Percentiles rank a stretch among this genome's conserved stretches.
These are phyloP conservation scores for Sugiyamaella valdiviana DNA, from an alignment of 805 yeast species.

Conservation along the genomic window DNA sequence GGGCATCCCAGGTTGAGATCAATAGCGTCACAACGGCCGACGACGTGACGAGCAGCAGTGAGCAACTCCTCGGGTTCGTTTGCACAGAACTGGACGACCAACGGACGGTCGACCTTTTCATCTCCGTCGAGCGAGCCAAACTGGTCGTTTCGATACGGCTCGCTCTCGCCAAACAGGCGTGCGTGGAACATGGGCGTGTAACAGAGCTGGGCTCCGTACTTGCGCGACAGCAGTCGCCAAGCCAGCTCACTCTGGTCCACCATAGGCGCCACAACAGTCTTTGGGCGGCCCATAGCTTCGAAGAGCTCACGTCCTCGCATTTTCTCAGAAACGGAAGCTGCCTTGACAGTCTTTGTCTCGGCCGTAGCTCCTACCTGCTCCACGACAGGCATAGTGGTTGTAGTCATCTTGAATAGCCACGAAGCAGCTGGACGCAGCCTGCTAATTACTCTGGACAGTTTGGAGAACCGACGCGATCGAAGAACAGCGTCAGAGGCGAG, in stretches of 20 bases:
- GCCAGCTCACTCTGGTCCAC: slow-evolving; percentile 96
- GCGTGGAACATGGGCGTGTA: slow-evolving; percentile 98
- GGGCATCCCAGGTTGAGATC: slow-evolving; percentile 97
- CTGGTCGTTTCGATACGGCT: slow-evolving; percentile 71
- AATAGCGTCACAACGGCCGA: slow-evolving; percentile 86
- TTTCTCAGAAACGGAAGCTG: too few relatives aligned
- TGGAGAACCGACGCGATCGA: too few relatives aligned
- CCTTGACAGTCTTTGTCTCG: not conserved
- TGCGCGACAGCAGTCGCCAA: slow-evolving; percentile 82
- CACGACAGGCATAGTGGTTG: not conserved
- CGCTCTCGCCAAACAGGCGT: slow-evolving; percentile 74
- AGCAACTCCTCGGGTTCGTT: slow-evolving; percentile 84
- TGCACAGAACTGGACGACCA: slow-evolving; percentile 93
- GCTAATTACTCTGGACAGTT: not conserved
- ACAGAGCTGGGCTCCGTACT: slow-evolving; percentile 87
- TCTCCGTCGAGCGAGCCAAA: slow-evolving; percentile 67
- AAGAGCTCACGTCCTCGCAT: slow-evolving; percentile 62
- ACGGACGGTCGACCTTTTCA: slow-evolving; percentile 63
- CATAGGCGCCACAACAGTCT: slow-evolving; percentile 93
- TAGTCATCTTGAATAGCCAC: not conserved
- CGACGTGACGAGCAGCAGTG: slow-evolving; percentile 74
- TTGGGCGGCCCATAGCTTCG: slow-evolving; percentile 65
- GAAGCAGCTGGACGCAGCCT: not conserved
- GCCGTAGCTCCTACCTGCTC: not conserved
- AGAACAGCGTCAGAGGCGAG: too few relatives aligned